Evolutionary conservation across 495 filamentous ascomycete genomes (phyloP), one percentile per base, ranked within the genome.

Genomic region (Staphylotrichum tortipilum): DNA sequence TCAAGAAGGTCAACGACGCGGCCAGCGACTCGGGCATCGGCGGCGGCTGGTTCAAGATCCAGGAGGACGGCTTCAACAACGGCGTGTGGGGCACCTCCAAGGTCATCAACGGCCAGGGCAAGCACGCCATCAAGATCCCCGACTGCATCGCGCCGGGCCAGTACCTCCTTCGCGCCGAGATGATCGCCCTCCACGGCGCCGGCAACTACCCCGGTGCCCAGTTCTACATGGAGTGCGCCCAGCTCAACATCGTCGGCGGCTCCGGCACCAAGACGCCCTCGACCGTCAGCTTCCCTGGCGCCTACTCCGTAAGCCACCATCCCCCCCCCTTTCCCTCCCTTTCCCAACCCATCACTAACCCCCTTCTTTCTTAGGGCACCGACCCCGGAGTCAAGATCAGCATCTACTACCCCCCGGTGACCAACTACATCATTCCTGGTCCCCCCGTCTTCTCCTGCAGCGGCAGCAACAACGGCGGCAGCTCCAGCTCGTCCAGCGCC

Each of bases 201-300:
- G n/a, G 55, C 31, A 61, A 62, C 23, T 52, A 60, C 18, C 64
- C 68, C 3, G 69, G 71, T 10, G 73, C 74, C 11, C 76, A 79
- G 61, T 72, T 79, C 44, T 79, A 77, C 44, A 70, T 73, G 67
- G 71, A 75, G 67, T 75, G 71, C 43, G 71, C 71, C 10, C 71
- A 75, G 54, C 61, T 75, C 54, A 73, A 73, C 36, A 59, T 75
- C 38, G 65, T 71, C 12, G 72, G 69, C 18, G 58, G 58, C 14
- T 51, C 55, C 26, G 55, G 58, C 35, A 28, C 47, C 38, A 64
- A 57, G 61, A 41, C 60, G 8, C 66, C 68, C 0, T 48, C 62
- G 18, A 70, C 67, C 22, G 62, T 68, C 42, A 64, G 61, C 49
- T 62, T 71, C 29, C 68, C 68, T 0, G 68, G 68, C 17, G 67